Percentiles rank a stretch among this genome's conserved stretches.
These are phyloP conservation scores for Wickerhamomyces chaumierensis DNA, from an alignment of 805 yeast genomes.

Conservation along the genomic window DNA sequence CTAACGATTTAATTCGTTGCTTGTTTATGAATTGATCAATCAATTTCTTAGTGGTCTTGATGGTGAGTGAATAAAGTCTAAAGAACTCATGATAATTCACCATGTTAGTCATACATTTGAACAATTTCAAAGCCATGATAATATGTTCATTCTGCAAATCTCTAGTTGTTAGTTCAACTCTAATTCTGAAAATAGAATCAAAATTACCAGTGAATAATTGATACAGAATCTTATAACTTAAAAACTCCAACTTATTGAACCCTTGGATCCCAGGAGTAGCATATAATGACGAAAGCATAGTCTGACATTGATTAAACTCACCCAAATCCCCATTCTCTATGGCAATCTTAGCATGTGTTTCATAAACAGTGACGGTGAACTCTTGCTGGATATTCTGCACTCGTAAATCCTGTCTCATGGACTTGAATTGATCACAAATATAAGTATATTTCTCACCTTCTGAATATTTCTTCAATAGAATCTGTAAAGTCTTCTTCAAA, in stretches of 20 bases:
- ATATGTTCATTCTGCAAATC: slow-evolving; percentile 11
- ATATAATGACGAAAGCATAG: slow-evolving; percentile 61
- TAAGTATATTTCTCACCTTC: slow-evolving; percentile 52
- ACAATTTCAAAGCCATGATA: slow-evolving; percentile 19
- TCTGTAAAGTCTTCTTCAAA: slow-evolving; percentile 43
- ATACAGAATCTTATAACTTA: slow-evolving; percentile 64
- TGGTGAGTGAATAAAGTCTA: slow-evolving; percentile 26
- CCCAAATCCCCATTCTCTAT: slow-evolving; percentile 77
- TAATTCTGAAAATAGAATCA: slow-evolving; percentile 17
- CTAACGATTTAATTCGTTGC: slow-evolving; percentile 46
- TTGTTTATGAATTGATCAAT: slow-evolving; percentile 44
- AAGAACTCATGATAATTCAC: slow-evolving; percentile 45
- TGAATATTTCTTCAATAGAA: slow-evolving; percentile 41
- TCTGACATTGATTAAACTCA: slow-evolving; percentile 91
- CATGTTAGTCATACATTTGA: slow-evolving; percentile 22
- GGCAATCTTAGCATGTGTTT: slow-evolving; percentile 80
- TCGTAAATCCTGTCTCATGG: slow-evolving; percentile 85
- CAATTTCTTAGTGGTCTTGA: slow-evolving; percentile 32
- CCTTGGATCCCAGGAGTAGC: slow-evolving; percentile 27
- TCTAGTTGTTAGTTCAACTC: slow-evolving; percentile 33
- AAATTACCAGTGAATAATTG: slow-evolving; percentile 61
- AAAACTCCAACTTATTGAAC: slow-evolving; percentile 46
- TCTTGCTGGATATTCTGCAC: slow-evolving; percentile 79
- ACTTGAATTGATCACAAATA: slow-evolving; percentile 80
- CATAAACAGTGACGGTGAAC: slow-evolving; percentile 72